Base-by-base conservation (phyloP, 495 filamentous ascomycete genomes). In the Aspergillus carlsbadensis region DNA sequence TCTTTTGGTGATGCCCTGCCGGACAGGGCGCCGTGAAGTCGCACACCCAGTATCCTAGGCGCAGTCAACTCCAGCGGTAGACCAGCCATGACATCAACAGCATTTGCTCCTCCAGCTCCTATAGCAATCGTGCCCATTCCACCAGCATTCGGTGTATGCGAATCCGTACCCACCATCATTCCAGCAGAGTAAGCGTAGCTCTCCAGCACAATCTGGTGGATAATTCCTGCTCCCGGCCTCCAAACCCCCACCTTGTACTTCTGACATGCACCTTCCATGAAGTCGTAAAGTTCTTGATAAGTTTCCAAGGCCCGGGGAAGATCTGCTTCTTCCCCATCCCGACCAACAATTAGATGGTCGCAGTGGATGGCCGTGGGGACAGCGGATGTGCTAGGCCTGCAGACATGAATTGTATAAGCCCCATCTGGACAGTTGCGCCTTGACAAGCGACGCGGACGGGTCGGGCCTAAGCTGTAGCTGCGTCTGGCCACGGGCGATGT, bases 201-300 rank as follows among this genome's bases (percentile, higher is more conserved):
- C 78, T 96, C 91, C 42, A 95, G 80, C 56, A 96, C 70, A 66
- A 95, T 95, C 76, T 95, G 91, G 72, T 96, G 91, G 64, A 96
- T 96, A 75, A 96, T 96, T 77, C 91, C 91, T 61, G 90, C 93
- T 39, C 91, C 91, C 40, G 91, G 91, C 63, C 76, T 85, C 91
- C 91, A 96, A 83, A 96, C 95, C 73, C 91, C 91, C 70, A 96
- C 95, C 75, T 92, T 89, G 78, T 95, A 96, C 78, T 94, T 96
- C 51, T 90, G 90, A 65, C 90, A 94, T 50, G 91, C 88, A 42
- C 83, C 82, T 35, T 89, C 83, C 64, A 96, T 76, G 81, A 96
- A 96, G 71, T 96, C 87, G 74, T 95, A 96, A 55, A 96, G 91
- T 73, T 96, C 91, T 79, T 94, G 94, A 83, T 95, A 95, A 74